Evolutionary conservation across 768 basidiomycete genomes (phyloP).

Genomic region (Boletus tomentosulus): DNA sequence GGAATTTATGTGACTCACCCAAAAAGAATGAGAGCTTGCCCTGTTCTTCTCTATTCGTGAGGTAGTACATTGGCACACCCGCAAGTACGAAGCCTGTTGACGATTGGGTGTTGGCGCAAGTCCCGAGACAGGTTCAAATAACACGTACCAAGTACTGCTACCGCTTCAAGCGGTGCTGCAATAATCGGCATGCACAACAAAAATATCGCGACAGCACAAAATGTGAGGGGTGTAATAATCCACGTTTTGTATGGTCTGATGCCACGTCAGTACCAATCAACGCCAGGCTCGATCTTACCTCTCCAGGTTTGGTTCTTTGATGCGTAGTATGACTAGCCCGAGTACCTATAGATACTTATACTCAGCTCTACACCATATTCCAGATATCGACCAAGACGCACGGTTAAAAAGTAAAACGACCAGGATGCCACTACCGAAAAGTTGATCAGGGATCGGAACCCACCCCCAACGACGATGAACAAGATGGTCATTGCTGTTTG

Average conservation of each 20-base stretch:
- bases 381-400: conserved; percentile 31
- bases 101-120: too few species aligned
- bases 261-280: background rate
- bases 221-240: conserved; percentile 85
- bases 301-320: conserved; percentile 88
- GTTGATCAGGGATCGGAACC: conserved; percentile 84
- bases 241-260: conserved; percentile 89
- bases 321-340: conserved; percentile 79
- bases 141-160: conserved; percentile 76
- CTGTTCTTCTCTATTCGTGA: too few species aligned
- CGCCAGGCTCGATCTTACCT: conserved; percentile 40
- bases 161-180: conserved; percentile 85
- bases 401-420: conserved; percentile 86
- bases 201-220: conserved; percentile 62
- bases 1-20: too few species aligned
- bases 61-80: too few species aligned
- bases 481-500: conserved; percentile 69
- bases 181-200: conserved; percentile 91
- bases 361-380: background rate
- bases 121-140: too few species aligned
- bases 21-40: too few species aligned
- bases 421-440: conserved; percentile 85
- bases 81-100: too few species aligned
- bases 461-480: conserved; percentile 84
- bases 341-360: conserved; percentile 53